Evolutionary conservation across 2,329 filamentous ascomycete species (phyloP).

Genomic region (Thelonectria blattea): DNA sequence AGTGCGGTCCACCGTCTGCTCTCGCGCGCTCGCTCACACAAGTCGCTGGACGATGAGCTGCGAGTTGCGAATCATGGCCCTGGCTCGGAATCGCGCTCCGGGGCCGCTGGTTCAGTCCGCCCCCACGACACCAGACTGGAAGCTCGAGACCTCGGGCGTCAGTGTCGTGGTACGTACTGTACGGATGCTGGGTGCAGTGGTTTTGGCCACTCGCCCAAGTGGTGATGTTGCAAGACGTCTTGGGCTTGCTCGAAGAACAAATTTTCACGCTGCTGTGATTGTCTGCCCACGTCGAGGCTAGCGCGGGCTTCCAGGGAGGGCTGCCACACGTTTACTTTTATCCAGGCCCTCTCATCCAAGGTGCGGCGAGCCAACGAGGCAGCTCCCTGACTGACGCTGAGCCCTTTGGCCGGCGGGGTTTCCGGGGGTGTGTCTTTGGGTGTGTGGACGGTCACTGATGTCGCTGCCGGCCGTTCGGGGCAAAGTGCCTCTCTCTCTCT

Average conservation of each 20-base stretch:
- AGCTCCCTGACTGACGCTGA: constrained; percentile 16
- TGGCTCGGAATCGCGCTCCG: constrained; percentile 27
- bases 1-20: constrained; percentile 28
- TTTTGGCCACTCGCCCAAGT: constrained; percentile 15
- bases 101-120: constrained; percentile 21
- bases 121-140: constrained; percentile 20
- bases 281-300: constrained; percentile 28
- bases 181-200: too few species aligned
- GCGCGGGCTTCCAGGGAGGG: constrained; percentile 24
- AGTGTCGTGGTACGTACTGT: constrained; percentile 1
- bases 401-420: constrained; percentile 18
- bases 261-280: constrained; percentile 26
- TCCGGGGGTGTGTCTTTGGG: constrained; percentile 23
- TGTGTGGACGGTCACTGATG: constrained; percentile 23
- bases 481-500: constrained; percentile 33
- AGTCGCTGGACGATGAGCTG: constrained; percentile 23
- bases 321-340: constrained; percentile 14
- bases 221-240: constrained; percentile 15
- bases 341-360: constrained; percentile 15
- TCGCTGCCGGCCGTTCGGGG: constrained; percentile 29
- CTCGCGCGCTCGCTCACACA: constrained; percentile 30
- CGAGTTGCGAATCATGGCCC: constrained; percentile 16
- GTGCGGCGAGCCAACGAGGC: constrained; percentile 25
- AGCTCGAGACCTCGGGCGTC: constrained; percentile 9
- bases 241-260: constrained; percentile 18